Base-by-base conservation (phyloP, 176 grass and related monocot species). In the Oryza rufipogon region DNA sequence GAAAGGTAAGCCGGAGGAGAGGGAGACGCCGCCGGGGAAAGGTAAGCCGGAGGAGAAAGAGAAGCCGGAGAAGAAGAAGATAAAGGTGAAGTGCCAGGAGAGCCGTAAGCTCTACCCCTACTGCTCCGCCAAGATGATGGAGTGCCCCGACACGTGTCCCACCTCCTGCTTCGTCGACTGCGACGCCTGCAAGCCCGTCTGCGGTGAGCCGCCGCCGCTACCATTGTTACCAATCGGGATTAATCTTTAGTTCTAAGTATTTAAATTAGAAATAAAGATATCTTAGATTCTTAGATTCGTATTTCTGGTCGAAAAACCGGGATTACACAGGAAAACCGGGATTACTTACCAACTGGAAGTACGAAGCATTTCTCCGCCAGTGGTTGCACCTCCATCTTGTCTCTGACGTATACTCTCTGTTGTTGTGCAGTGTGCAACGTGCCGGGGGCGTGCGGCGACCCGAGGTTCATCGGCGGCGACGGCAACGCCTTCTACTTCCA, bases 401-500 rank as follows among this genome's bases (percentile, higher is more conserved):
- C 46, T 11, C 12, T 3, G 3, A 38, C 36, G 5, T 36, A 36
- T 5, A 36, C 34, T 36, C 7, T 54, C 8, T 46, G 61, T 41
- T 22, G 30, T 2, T 0, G 19, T 32, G 64, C 74, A 89, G 66
- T 85, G 54, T 83, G 81, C 81, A 80, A 56, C 76, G 68, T 66
- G 5, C 82, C 87, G 14, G 87, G 80, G 0, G 81, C 81, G 4
- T 85, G 82, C 70, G 87, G 80, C 10, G 90, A 92, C 80, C 90
- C 90, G 2, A 83, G 83, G 4, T 92, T 92, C 79, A 89, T 89
- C 74, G 90, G 90, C 17, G 90, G 90, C 13, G 87, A 92, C 15
- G 82, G 86, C 66, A 92, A 92, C 74, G 28, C 79, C 54, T 92
- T 92, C 65, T 92, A 86, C 83, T 92, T 92, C 70, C 90, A 92